Evolutionary conservation across 192 early-diverging fungal species (phyloP).

Genomic region (Mortierella hygrophila): DNA sequence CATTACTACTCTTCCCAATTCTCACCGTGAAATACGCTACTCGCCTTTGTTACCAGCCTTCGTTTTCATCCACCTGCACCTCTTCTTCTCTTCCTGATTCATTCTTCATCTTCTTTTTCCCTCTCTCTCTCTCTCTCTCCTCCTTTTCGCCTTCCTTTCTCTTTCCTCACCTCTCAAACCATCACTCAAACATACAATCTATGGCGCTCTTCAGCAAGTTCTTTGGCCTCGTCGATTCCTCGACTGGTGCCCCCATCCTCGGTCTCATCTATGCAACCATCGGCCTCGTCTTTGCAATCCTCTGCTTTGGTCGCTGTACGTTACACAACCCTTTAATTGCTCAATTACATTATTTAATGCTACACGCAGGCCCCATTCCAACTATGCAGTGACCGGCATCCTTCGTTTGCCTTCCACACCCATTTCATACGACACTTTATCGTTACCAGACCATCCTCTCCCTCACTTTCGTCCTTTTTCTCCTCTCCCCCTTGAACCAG

Average conservation of each 20-base stretch:
- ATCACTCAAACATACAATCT: too few relatives aligned
- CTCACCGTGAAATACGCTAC: background rate
- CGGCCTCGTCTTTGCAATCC: conserved; percentile 28
- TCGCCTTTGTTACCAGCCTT: too few relatives aligned
- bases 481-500: background rate
- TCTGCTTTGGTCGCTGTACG: conserved; percentile 45
- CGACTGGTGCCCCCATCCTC: conserved; percentile 28
- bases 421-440: too few relatives aligned
- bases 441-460: background rate
- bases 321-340: background rate
- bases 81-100: conserved; percentile 1
- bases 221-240: conserved; percentile 33
- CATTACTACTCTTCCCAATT: background rate
- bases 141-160: background rate
- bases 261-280: conserved; percentile 21
- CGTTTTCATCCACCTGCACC: background rate
- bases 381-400: too few relatives aligned
- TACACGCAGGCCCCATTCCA: background rate
- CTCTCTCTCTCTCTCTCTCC: background rate
- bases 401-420: too few relatives aligned
- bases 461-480: background rate
- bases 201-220: conserved; percentile 49
- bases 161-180: background rate
- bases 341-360: background rate
- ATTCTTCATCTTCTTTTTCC: conserved; percentile 5